Base-by-base conservation (phyloP, 2,329 filamentous ascomycete species). In the Colletotrichum tropicicola region DNA sequence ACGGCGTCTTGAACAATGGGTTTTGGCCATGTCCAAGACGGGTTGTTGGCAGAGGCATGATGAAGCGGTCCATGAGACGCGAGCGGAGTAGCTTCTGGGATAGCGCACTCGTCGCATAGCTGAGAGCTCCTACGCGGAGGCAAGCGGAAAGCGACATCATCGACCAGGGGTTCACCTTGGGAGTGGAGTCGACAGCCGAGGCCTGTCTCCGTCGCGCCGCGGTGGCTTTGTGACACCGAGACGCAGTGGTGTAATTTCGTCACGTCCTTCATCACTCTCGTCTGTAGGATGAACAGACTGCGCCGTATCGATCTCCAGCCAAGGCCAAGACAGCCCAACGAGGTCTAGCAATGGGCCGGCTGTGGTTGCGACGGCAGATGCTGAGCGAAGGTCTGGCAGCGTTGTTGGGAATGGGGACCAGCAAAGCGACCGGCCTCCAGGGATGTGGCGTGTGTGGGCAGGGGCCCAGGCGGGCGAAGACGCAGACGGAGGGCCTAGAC, bases 131-230 rank as follows among this genome's bases (percentile, higher is more conserved):
- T n/a, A n/a, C n/a, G n/a, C n/a, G 25, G 49, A 54, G 51, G 43
- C 47, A 59, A 45, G n/a, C 17, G 25, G 35, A 41, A 17, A 49
- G 61, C 57, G 57, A 65, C 56, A 65, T 60, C 41, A 65, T 60
- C 57, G 49, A 55, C 49, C 61, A 54, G 57, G 61, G 61, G 61
- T 44, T 54, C 41, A 48, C 43, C 13, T 51, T 39, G 37, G 17
- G 32, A 55, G 61, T 65, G 61, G 61, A 55, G 61, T 65, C 61
- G 43, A 53, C 41, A 48, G 35, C 48, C 57, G 60, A 61, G 56
- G 35, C 27, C 30, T 44, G 37, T 23, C 28, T 55, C 52, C 30
- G 43, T 39, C 32, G 32, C 32, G 32, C n/a, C 32, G 32, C 12
- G 32, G 35, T 44, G 27, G 52, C 17, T 43, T 23, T 59, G 41